Base-by-base conservation (phyloP, 1,284 basidiomycete species). In the Rhodotorula sp. region DNA sequence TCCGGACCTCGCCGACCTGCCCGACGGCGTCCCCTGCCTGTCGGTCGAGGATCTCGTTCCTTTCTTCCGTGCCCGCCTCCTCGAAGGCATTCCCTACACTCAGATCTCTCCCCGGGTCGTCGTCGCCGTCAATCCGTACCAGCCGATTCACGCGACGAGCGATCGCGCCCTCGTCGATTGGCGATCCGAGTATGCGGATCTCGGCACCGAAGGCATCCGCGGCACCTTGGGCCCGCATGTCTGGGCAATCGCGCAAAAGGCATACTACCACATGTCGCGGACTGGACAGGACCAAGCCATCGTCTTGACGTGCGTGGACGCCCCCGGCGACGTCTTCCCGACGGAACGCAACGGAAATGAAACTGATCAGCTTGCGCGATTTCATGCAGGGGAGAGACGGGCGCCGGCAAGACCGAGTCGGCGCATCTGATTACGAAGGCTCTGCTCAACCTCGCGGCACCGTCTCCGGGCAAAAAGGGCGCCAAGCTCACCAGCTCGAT, bases 231-330 rank as follows among this genome's bases (percentile, higher is more conserved):
- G 87, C 0, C 91, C 91, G 2, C 92, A 94, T 79, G 88, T 98
- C 66, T 98, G 95, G 81, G 89, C 92, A 74, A 85, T 92, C 52
- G 91, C 92, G 12, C 90, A 93, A 79, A 90, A 91, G 83, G 90
- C 92, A 18, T 98, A 97, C 83, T 97, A 94, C 81, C 93, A 98
- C 83, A 97, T 98, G 93, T 86, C 88, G 63, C 85, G 95, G 76
- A 98, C 95, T 0, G 87, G 88, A 1, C 92, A 97, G 83, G 95
- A 99, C 82, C 94, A 98, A 83, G 88, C 89, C 70, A 86, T 99
- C 54, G 80, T 95, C 50, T 84, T 95, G 76, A 90, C 84, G 93
- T 94, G 80, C 76, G 88, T 84, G 2, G 56, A 19, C 28, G 21
- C 28, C 1, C 18, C 19, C 47, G 45, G 34, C 61, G 61, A 43